Evolutionary conservation across 192 early-diverging fungal species (phyloP).

Genomic region (Gryganskiella cystojenkinii): DNA sequence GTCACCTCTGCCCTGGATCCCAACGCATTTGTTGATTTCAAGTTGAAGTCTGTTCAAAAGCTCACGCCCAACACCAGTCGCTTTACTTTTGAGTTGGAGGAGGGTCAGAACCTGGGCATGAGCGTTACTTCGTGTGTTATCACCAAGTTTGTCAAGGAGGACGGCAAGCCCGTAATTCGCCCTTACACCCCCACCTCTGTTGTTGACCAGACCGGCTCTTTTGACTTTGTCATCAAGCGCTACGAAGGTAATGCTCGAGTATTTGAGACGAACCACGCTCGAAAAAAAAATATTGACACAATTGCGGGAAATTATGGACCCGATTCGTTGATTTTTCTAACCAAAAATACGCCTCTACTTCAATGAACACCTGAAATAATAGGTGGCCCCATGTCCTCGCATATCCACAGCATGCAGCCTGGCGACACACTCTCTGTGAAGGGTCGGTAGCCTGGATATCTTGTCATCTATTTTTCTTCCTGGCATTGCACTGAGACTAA

Average conservation of each 20-base stretch:
- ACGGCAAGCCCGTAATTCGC: constrained; percentile 77
- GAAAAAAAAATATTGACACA: background rate
- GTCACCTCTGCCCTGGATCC: constrained; percentile 53
- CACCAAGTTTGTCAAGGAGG: constrained; percentile 74
- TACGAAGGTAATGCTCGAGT: too few species aligned
- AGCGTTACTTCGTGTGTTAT: constrained; percentile 80
- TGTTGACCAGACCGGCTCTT: constrained; percentile 61
- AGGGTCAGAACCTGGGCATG: constrained; percentile 71
- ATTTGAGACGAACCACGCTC: too few species aligned
- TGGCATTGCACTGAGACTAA: background rate
- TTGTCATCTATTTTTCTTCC: background rate
- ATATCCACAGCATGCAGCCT: constrained; percentile 68
- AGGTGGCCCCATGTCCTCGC: constrained; percentile 65
- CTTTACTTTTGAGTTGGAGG: constrained; percentile 47
- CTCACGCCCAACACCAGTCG: constrained; percentile 38
- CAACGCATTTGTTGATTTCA: constrained; percentile 66
- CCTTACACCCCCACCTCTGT: constrained; percentile 79
- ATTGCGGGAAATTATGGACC: too few species aligned
- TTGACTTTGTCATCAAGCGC: constrained; percentile 79
- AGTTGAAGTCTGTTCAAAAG: constrained; percentile 53
- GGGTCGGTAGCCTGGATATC: constrained; percentile 33
- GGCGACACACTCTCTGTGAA: constrained; percentile 84
- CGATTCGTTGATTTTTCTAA: background rate
- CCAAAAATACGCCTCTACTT: background rate
- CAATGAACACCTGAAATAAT: background rate